Percentiles rank a stretch among this genome's conserved stretches.
These are phyloP conservation scores for Entophlyctis luteolus DNA, from an alignment of 192 early-diverging fungal species.

Conservation along the genomic window DNA sequence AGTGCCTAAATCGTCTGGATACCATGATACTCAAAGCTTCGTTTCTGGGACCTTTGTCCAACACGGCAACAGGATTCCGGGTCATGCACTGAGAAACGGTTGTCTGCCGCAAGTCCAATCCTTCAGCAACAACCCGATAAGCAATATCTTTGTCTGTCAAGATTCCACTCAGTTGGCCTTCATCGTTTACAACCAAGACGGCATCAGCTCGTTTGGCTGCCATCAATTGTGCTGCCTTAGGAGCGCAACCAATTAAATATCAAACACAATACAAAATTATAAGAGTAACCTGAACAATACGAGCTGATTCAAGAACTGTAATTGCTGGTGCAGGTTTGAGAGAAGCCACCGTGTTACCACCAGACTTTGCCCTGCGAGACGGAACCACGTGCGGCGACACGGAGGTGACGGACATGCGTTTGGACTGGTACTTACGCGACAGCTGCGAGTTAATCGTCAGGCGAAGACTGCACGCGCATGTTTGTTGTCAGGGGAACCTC, in stretches of 20 bases:
- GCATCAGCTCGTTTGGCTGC: constrained; percentile 95
- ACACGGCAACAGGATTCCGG: constrained; percentile 83
- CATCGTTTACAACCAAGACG: constrained; percentile 89
- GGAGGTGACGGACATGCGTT: constrained; percentile 17
- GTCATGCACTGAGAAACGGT: constrained; percentile 88
- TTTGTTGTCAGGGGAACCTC: constrained; percentile 26
- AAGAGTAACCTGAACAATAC: constrained; percentile 43
- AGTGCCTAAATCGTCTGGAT: constrained; percentile 44
- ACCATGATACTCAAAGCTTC: constrained; percentile 51
- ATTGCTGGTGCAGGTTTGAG: constrained; percentile 82
- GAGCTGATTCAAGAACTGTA: constrained; percentile 59
- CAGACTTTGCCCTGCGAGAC: neutral
- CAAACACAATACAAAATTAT: neutral
- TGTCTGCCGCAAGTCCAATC: constrained; percentile 41
- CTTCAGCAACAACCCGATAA: constrained; percentile 86
- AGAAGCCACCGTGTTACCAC: constrained; percentile 85
- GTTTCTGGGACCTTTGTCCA: constrained; percentile 38
- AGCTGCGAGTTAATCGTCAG: neutral
- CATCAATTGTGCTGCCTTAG: constrained; percentile 62
- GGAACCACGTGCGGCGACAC: neutral
- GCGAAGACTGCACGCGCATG: neutral
- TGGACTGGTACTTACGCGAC: neutral
- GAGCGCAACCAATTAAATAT: no score
- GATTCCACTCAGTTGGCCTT: constrained; percentile 89
- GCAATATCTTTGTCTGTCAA: constrained; percentile 98